These are phyloP conservation scores for Pseudopithomyces chartarum DNA, from an alignment of 2,329 filamentous ascomycete genomes.

Conservation along the genomic window DNA sequence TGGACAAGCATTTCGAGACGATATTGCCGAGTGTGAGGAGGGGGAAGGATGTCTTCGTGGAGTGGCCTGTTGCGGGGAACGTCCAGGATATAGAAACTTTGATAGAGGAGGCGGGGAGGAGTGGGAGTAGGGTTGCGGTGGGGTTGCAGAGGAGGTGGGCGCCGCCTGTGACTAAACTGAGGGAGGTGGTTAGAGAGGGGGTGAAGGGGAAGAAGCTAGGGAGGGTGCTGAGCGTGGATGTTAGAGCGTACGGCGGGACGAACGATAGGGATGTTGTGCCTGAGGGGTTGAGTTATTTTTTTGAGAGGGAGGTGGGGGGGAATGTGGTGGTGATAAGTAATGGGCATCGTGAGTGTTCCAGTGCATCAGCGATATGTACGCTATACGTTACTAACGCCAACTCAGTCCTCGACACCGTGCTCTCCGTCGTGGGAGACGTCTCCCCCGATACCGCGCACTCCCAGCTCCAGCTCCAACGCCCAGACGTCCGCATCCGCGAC, in stretches of 20 bases:
- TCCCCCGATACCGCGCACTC: constrained; percentile 36
- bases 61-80: constrained; percentile 54
- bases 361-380: no score
- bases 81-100: constrained; percentile 49
- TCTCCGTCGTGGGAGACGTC: constrained; percentile 55
- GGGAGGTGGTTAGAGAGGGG: constrained; percentile 45
- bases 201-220: constrained; percentile 43
- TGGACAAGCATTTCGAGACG: constrained; percentile 58
- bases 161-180: constrained; percentile 49
- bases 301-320: constrained; percentile 50
- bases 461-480: constrained; percentile 55
- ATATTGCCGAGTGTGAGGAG: constrained; percentile 55
- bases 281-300: constrained; percentile 53
- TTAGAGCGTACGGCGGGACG: constrained; percentile 23
- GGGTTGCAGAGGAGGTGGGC: constrained; percentile 53
- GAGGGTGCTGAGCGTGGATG: constrained; percentile 44
- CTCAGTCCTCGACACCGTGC: constrained; percentile 50
- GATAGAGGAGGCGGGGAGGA: constrained; percentile 43
- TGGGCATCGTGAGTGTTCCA: constrained; percentile 35
- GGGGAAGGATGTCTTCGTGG: constrained; percentile 59
- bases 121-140: constrained; percentile 50
- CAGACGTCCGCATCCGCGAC: constrained; percentile 33
- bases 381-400: neutral
- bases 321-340: constrained; percentile 44
- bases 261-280: constrained; percentile 22